A percentile compares a stretch with the other conserved stretches of the same genome.
Conservation (phyloP, 2,329 filamentous ascomycete genomes). For the Microdochium bolleyi region DNA sequence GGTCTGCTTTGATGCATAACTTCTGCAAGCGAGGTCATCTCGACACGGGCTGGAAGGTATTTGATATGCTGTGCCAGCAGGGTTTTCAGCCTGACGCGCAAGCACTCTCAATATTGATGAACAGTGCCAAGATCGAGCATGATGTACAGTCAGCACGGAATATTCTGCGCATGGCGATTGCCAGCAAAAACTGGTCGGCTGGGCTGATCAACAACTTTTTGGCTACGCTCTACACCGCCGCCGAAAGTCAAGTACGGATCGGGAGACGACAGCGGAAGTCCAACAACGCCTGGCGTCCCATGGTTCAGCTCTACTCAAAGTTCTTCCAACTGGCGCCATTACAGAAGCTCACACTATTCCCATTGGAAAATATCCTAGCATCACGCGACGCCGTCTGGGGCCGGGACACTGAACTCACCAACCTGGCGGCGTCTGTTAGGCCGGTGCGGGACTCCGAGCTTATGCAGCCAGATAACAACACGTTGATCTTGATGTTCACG, state of each 20-base stretch:
- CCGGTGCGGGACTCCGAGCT: constrained; percentile 11
- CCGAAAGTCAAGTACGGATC: constrained; percentile 25
- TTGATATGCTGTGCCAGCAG: constrained; percentile 51
- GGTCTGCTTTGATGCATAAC: constrained; percentile 64
- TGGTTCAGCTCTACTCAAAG: constrained; percentile 41
- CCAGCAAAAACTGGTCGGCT: constrained; percentile 35
- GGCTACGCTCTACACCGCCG: constrained; percentile 38
- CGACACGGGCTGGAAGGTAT: constrained; percentile 56
- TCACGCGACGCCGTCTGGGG: not conserved
- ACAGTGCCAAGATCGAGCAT: constrained; percentile 54
- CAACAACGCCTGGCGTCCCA: constrained; percentile 32
- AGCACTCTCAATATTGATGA: constrained; percentile 63
- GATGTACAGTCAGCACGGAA: constrained; percentile 46
- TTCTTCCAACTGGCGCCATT: constrained; percentile 38
- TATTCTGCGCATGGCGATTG: constrained; percentile 44
- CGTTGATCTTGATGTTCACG: constrained; percentile 16
- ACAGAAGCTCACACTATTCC: constrained; percentile 22
- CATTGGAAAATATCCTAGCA: constrained; percentile 13
- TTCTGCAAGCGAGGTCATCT: constrained; percentile 58
- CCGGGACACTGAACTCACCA: constrained; percentile 7
- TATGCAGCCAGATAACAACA: constrained; percentile 15
- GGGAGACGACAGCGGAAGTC: constrained; percentile 20
- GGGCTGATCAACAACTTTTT: constrained; percentile 43
- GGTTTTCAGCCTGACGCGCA: constrained; percentile 55
- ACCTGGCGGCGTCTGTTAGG: constrained; percentile 8